Evolutionary conservation across 331 rosid species (phyloP), one percentile per base, ranked within the genome.

Genomic region (Arachis monticola): DNA sequence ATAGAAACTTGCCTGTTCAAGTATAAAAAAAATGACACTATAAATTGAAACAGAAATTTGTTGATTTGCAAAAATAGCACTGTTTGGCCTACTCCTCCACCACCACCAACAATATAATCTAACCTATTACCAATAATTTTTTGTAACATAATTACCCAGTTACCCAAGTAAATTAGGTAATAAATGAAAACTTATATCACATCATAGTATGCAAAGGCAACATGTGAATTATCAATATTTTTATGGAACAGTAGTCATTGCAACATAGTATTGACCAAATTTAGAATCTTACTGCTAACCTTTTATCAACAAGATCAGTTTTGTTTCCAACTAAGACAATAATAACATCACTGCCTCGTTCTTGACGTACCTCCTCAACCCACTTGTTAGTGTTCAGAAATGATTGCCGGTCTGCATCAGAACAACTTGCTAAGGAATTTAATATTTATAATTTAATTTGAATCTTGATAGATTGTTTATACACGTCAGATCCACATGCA

Each of bases 1-100:
- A 95, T 92, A 58, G 97, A 95, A 77, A 95, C 99, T 84, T 95
- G 97, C 85, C 99, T 92, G 93, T 81, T 80, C 50, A 70, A 70
- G 67, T 79, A 80, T 57, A 77, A 78, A 72, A 81, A 58, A 72
- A 81, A 58, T 53, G 66, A 47, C 76, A 72, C 61, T n/a, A 60
- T 77, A 80, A 72, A 8, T 53, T 13, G 27, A n/a, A 13, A 13
- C 8, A 65, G 38, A 73, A 44, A 1, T 50, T 63, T 38, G 40
- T 66, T 17, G 47, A 76, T 27, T 42, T 27, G 22, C 56, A 81
- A 70, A 69, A 44, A 32, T 44, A 32, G 38, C 38, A 32, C 38
- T 32, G 38, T 32, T 32, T 3, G 3, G 38, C 38, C 38, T 32
- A 32, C 4, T 2, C 10, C 60, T 41, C 53, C 13, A 69, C 40